Evolutionary conservation across 768 basidiomycete species (phyloP), one percentile per base, ranked within the genome.

Genomic region (Dictyophora rubrovolvata): DNA sequence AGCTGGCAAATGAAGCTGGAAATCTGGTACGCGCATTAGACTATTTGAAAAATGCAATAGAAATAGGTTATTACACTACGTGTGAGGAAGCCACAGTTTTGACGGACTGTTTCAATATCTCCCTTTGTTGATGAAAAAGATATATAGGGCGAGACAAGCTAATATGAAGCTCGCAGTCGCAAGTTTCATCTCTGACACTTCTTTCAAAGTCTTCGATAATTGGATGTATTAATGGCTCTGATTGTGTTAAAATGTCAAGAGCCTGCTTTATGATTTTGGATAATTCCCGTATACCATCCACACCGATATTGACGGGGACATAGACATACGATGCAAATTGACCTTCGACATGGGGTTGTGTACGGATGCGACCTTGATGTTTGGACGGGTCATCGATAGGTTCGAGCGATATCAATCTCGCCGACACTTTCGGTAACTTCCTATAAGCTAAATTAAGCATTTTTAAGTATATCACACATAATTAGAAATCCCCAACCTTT

Each of bases 131-230:
- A 1, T 85, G 78, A 18, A 87, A 82, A 33, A 96, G 72, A 66
- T 82, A 92, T 28, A 87, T 77, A 10, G 93, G 91, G 4, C 89
- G 80, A 0, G 92, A 87, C 12, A 98, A 74, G 1, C 93, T 95
- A 47, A 98, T 74, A 65, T 96, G 94, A 35, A 96, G 75, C 62
- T 86, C 65, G 50, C 60, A 34, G 11, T 62, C 66, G 23, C 66
- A 63, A 28, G 52, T 63, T 22, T 52, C 55, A 55, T 22, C 35
- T 53, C 55, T 34, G 60, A 42, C 16, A 64, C 65, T 20, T 23
- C 60, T 54, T 34, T 62, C 42, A 42, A 60, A 28, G 12, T 34
- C 62, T 20, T 48, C 59, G 5, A 52, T 75, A 51, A 82, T 71
- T 35, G 76, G 65, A 59, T 81, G 78, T 18, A 86, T 67, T 10